These are phyloP conservation scores for Saturnispora gosingensis DNA, from an alignment of 805 yeast species.

Conservation along the genomic window DNA sequence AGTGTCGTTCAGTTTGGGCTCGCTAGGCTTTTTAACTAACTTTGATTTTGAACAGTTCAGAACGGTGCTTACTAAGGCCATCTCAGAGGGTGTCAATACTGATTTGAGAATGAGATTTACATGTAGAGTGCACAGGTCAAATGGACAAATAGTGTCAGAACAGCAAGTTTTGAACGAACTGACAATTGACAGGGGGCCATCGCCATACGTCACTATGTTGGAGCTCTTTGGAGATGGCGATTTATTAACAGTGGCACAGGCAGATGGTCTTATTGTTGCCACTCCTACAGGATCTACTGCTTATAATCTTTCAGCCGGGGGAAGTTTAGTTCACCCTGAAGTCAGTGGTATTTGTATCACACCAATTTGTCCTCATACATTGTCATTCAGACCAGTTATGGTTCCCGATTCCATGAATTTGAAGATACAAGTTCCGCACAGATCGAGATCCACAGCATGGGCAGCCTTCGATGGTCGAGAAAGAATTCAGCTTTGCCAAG, in stretches of 20 bases:
- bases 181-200: conserved; percentile 89
- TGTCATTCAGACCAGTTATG: conserved; percentile 85
- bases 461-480: conserved; percentile 93
- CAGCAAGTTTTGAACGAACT: conserved; percentile 84
- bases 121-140: conserved; percentile 55
- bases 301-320: conserved; percentile 90
- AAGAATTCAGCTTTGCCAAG: conserved; percentile 69
- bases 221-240: conserved; percentile 86
- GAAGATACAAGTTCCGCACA: conserved; percentile 67
- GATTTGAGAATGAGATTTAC: conserved; percentile 82
- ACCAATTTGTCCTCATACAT: conserved; percentile 93
- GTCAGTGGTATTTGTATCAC: conserved; percentile 89
- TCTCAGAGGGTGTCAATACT: conserved; percentile 64
- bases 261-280: conserved; percentile 86
- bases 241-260: conserved; percentile 80
- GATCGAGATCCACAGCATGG: conserved; percentile 89
- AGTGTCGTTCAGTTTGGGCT: conserved; percentile 79
- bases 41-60: conserved; percentile 71
- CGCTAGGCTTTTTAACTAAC: conserved; percentile 86
- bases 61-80: conserved; percentile 43
- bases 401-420: conserved; percentile 89
- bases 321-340: conserved; percentile 88
- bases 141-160: conserved; percentile 47
- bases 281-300: conserved; percentile 98
- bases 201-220: conserved; percentile 82